A percentile compares a stretch with the other conserved stretches of the same genome.
Conservation (phyloP, 805 yeast species). For the Wickerhamiella bombiphila region DNA sequence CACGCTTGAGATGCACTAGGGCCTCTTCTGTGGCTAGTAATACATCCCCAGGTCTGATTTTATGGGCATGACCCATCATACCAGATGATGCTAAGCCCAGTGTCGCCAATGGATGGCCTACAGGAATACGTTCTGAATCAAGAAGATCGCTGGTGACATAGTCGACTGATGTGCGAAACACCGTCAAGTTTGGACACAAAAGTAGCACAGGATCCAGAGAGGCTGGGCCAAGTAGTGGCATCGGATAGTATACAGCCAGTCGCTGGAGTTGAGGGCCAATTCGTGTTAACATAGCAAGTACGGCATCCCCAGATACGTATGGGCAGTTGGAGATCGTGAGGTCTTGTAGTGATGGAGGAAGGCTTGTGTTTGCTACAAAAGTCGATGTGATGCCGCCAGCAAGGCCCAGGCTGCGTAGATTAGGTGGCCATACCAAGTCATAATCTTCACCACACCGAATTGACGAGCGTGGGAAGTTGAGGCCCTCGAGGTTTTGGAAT, state of each 20-base stretch:
- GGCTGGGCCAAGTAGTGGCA: slow-evolving; percentile 60
- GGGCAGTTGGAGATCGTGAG: slow-evolving; percentile 86
- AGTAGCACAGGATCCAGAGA: slow-evolving; percentile 61
- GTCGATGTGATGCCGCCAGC: slow-evolving; percentile 85
- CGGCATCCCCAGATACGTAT: slow-evolving; percentile 45
- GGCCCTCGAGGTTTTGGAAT: slow-evolving; percentile 47
- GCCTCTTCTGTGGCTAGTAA: slow-evolving; percentile 78
- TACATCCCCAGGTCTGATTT: slow-evolving; percentile 76
- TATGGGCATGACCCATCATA: slow-evolving; percentile 60
- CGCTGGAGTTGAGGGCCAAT: slow-evolving; percentile 53
- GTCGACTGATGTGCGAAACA: slow-evolving; percentile 63
- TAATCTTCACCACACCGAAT: slow-evolving; percentile 39
- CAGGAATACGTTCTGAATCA: slow-evolving; percentile 24
- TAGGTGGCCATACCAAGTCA: slow-evolving; percentile 65
- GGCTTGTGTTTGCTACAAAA: slow-evolving; percentile 51
- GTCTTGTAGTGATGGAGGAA: slow-evolving; percentile 57
- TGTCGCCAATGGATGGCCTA: slow-evolving; percentile 37
- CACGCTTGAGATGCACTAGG: slow-evolving; percentile 47
- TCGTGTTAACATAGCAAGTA: slow-evolving; percentile 43
- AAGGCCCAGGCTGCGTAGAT: slow-evolving; percentile 52
- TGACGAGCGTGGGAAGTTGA: slow-evolving; percentile 83
- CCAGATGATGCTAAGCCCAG: slow-evolving; percentile 75
- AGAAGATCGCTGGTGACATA: slow-evolving; percentile 40
- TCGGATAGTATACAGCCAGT: slow-evolving; percentile 66
- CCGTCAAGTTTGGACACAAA: slow-evolving; percentile 58